A percentile compares a stretch with the other conserved stretches of the same genome.
Evolutionary conservation across 768 basidiomycete genomes (phyloP).

Genomic region (Leccinum variicolor): DNA sequence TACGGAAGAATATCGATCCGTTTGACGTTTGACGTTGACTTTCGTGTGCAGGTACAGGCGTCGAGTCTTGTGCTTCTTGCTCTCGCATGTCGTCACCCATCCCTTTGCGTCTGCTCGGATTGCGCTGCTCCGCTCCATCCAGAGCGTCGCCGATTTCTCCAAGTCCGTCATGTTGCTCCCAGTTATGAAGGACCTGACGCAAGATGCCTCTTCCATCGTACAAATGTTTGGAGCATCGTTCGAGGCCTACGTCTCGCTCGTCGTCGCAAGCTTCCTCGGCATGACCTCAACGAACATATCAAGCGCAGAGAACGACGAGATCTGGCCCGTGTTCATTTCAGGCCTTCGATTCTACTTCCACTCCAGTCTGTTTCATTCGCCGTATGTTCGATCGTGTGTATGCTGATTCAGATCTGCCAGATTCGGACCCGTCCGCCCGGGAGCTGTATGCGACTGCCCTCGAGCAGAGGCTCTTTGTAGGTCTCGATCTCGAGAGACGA

Average conservation of each 20-base stretch:
- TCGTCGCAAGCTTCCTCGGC: constrained; percentile 50
- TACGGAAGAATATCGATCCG: constrained; percentile 25
- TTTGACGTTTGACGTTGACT: constrained; percentile 28
- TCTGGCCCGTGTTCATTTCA: constrained; percentile 50
- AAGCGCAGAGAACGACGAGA: constrained; percentile 33
- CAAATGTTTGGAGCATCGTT: constrained; percentile 40
- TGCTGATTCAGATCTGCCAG: constrained; percentile 29
- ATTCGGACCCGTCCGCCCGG: constrained; percentile 36
- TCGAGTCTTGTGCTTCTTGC: constrained; percentile 68
- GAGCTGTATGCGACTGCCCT: constrained; percentile 42
- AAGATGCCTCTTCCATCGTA: constrained; percentile 20
- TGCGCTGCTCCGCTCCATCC: constrained; percentile 48
- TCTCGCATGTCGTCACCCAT: constrained; percentile 74
- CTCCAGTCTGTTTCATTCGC: constrained; percentile 38
- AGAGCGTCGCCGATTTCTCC: constrained; percentile 37
- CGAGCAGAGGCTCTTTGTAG: constrained; percentile 53
- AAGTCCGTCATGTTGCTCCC: constrained; percentile 59
- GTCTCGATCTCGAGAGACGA: constrained; percentile 51
- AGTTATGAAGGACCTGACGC: constrained; percentile 42
- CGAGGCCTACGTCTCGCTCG: constrained; percentile 30
- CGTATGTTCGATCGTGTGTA: not conserved
- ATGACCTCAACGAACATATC: constrained; percentile 40
- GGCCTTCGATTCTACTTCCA: constrained; percentile 43
- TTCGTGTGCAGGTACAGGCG: constrained; percentile 55
- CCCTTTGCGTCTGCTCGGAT: constrained; percentile 45